Evolutionary conservation across 805 yeast genomes (phyloP).

Genomic region (Kodamaea jinghongensis): DNA sequence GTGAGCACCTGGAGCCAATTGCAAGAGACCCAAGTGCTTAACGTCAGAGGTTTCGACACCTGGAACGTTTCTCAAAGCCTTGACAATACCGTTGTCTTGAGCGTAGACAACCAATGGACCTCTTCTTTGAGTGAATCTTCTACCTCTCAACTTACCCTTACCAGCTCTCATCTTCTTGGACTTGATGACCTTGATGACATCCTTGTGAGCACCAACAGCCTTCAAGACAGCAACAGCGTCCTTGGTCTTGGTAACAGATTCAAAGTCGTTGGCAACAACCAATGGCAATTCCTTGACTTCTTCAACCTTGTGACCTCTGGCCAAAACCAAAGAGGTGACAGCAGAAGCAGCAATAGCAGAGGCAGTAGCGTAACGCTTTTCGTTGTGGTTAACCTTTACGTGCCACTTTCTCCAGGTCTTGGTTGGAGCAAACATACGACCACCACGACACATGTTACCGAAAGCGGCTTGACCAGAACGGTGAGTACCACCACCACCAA

Average conservation of each 20-base stretch:
- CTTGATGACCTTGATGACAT: conserved; percentile 95
- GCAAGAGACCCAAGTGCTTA: conserved; percentile 88
- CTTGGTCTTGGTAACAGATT: conserved; percentile 93
- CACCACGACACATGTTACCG: conserved; percentile 99
- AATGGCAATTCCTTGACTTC: conserved; percentile 97
- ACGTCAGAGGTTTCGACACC: conserved; percentile 98
- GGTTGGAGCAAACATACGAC: conserved; percentile 99
- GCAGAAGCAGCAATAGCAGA: conserved; percentile 99
- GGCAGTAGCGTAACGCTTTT: conserved; percentile 99
- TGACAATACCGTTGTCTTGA: conserved; percentile 94
- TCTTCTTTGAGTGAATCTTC: conserved; percentile 99
- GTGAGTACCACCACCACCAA: conserved; percentile 99
- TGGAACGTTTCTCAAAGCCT: conserved; percentile 99
- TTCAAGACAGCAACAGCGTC: conserved; percentile 97
- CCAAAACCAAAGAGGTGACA: conserved; percentile 95
- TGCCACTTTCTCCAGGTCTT: conserved; percentile 99
- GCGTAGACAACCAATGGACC: conserved; percentile 99
- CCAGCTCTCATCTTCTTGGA: conserved; percentile 99
- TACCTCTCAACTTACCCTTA: conserved; percentile 99
- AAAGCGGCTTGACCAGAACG: conserved; percentile 99
- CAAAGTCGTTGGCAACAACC: conserved; percentile 91
- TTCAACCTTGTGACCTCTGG: conserved; percentile 99
- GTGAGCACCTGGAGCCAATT: conserved; percentile 99
- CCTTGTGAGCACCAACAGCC: conserved; percentile 98
- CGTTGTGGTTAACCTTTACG: conserved; percentile 99